These are phyloP conservation scores for Alloteropsis semialata DNA, from an alignment of 176 grass and related monocot species.

Conservation along the genomic window DNA sequence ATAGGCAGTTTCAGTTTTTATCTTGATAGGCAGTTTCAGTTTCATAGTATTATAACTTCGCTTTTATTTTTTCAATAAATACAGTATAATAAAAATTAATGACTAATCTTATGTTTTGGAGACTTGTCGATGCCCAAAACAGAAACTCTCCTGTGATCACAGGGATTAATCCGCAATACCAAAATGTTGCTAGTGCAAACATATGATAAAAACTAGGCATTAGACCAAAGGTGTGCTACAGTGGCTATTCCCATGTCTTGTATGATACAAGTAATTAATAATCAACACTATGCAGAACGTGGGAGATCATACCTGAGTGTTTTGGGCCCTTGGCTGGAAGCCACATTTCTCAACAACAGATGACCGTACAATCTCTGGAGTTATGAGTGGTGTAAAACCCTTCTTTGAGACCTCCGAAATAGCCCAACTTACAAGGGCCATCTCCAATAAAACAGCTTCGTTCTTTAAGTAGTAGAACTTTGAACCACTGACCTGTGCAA, in stretches of 20 bases:
- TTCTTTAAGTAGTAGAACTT: slow-evolving; percentile 99
- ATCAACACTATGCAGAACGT: not conserved
- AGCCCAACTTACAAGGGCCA: slow-evolving; percentile 89
- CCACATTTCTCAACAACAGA: slow-evolving; percentile 93
- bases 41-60: not conserved
- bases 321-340: slow-evolving; percentile 89
- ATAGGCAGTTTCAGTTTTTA: too few relatives aligned
- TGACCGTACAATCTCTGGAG: slow-evolving; percentile 95
- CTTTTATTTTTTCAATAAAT: not conserved
- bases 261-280: not conserved
- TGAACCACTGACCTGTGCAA: slow-evolving; percentile 79
- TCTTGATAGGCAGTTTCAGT: not conserved
- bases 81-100: not conserved
- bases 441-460: slow-evolving; percentile 86
- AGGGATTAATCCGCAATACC: not conserved
- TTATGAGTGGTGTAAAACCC: slow-evolving; percentile 89
- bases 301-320: slow-evolving; percentile 66
- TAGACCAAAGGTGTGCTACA: not conserved
- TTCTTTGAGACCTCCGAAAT: slow-evolving; percentile 83
- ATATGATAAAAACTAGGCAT: not conserved
- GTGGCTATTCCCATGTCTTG: not conserved
- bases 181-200: slow-evolving; percentile 9
- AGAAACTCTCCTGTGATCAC: not conserved
- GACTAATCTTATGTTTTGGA: not conserved
- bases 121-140: not conserved